phyloP scores from a whole-genome alignment of 768 basidiomycete species.

The Mycena pura region DNA sequence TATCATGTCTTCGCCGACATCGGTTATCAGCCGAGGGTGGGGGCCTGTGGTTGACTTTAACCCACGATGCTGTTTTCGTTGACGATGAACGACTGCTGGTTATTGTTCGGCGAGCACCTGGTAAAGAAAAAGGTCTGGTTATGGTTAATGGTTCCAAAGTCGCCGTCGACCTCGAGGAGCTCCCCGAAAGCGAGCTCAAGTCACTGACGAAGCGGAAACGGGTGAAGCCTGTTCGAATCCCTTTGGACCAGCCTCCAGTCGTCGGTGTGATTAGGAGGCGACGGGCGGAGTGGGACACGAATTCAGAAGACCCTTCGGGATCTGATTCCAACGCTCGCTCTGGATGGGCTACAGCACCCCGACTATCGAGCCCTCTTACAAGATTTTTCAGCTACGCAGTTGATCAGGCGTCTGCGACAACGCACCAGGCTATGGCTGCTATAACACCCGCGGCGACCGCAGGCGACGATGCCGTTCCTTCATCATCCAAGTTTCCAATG shows the following conservation, averaged over 20 bases:
- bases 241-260: conserved; percentile 92
- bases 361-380: conserved; percentile 71
- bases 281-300: conserved; percentile 75
- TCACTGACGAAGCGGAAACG: conserved; percentile 83
- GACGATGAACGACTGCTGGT: conserved; percentile 78
- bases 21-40: conserved; percentile 86
- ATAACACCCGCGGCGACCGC: conserved; percentile 63
- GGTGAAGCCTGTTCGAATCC: conserved; percentile 83
- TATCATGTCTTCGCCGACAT: conserved; percentile 87
- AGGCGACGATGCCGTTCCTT: conserved; percentile 50
- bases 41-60: conserved; percentile 92
- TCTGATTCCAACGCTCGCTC: conserved; percentile 27
- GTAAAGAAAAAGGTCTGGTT: conserved; percentile 81
- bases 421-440: conserved; percentile 80
- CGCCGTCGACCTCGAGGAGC: conserved; percentile 86
- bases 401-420: conserved; percentile 74
- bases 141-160: conserved; percentile 90
- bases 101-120: conserved; percentile 77
- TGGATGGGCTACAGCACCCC: conserved; percentile 65
- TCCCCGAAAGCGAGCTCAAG: conserved; percentile 88
- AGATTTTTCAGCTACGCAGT: conserved; percentile 78
- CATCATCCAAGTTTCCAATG: conserved; percentile 71
- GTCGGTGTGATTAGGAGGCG: conserved; percentile 71
- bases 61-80: conserved; percentile 81
- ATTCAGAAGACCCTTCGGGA: conserved; percentile 40